A percentile compares a stretch with the other conserved stretches of the same genome.
Conservation (phyloP, 164 flowering plant genomes). For the Liriodendron chinense region DNA sequence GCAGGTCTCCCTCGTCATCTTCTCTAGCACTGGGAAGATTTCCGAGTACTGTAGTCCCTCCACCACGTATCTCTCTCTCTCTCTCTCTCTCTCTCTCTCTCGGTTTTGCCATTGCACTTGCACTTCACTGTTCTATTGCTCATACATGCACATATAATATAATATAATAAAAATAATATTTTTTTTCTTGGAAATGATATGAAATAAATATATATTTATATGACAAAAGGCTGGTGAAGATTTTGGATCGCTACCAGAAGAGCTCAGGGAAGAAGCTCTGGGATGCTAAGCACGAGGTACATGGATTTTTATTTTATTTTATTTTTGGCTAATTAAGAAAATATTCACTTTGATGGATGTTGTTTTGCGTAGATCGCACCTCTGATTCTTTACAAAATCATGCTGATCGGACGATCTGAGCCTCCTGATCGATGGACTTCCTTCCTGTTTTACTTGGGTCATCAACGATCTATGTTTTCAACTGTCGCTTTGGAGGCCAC, state of each 20-base stretch:
- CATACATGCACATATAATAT: not conserved
- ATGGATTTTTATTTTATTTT: not conserved
- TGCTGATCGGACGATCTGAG: not conserved
- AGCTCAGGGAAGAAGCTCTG: conserved; percentile 64
- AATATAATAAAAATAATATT: not conserved
- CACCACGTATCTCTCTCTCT: conserved; percentile 34
- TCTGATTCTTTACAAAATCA: not conserved
- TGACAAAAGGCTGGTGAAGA: conserved; percentile 42
- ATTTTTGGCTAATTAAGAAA: not conserved
- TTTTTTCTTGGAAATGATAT: not conserved
- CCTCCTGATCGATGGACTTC: not conserved
- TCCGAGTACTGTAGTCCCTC: conserved; percentile 52
- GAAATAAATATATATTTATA: not conserved
- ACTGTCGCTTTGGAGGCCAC: not conserved
- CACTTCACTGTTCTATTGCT: not conserved
- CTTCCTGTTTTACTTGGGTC: not conserved
- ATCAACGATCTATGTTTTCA: not conserved
- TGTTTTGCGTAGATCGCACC: too few species aligned
- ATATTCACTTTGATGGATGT: too few species aligned
- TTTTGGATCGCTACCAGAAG: conserved; percentile 59
- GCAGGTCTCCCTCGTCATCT: conserved; percentile 66
- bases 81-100: not conserved
- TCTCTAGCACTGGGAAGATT: conserved; percentile 63
- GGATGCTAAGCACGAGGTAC: conserved; percentile 96
- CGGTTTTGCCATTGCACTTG: not conserved